phyloP scores from a whole-genome alignment of 192 early-diverging fungal species.

The Rhizophagus sp. region DNA sequence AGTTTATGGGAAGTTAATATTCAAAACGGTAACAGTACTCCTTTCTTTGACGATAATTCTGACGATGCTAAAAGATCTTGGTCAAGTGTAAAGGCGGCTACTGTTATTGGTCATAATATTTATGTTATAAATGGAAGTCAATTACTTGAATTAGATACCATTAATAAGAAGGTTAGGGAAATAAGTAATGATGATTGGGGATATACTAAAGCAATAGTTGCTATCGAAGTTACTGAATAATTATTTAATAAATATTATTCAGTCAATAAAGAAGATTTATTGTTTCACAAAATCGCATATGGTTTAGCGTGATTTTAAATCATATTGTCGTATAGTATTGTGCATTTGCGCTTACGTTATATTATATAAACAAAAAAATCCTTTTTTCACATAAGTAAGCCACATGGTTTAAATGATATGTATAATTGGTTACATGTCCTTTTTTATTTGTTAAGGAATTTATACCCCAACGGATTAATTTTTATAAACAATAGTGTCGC shows the following conservation, averaged over 20 bases:
- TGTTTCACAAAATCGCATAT: too few species aligned
- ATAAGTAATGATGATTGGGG: slow-evolving; percentile 21
- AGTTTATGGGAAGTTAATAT: slow-evolving; percentile 26
- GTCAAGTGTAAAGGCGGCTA: slow-evolving; percentile 7
- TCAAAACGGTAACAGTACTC: not conserved
- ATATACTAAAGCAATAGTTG: slow-evolving; percentile 3
- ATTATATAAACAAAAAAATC: too few species aligned
- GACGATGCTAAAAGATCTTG: slow-evolving; percentile 21
- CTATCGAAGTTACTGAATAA: not conserved
- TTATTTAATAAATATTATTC: not conserved
- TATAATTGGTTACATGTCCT: too few species aligned
- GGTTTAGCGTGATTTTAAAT: too few species aligned
- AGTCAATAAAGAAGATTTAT: too few species aligned
- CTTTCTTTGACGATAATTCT: slow-evolving; percentile 25
- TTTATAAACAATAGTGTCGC: too few species aligned
- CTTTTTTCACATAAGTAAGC: too few species aligned
- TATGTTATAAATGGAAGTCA: slow-evolving; percentile 6
- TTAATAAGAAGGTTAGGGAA: slow-evolving; percentile 18
- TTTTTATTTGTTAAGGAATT: too few species aligned
- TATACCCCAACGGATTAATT: too few species aligned
- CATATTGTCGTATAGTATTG: too few species aligned
- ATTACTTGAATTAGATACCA: slow-evolving; percentile 27
- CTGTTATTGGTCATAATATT: slow-evolving; percentile 22
- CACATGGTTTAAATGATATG: too few species aligned
- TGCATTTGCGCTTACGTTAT: too few species aligned